Evolutionary conservation across 257 asterid species (phyloP), one percentile per base, ranked within the genome.

Genomic region (Solanum lycopersicoides): DNA sequence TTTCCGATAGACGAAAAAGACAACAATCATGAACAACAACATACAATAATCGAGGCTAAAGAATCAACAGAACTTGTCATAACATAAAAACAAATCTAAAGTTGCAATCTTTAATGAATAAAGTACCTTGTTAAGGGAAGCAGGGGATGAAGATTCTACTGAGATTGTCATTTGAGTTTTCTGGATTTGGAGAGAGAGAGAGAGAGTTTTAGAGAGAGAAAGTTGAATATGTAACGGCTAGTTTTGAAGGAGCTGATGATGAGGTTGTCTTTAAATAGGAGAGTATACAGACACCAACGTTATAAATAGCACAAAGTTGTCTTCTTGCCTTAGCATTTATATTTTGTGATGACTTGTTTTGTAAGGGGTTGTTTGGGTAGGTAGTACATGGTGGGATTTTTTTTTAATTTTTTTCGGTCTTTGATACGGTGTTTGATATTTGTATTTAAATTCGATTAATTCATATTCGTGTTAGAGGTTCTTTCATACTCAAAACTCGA

Each of bases 141-240:
- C 88, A 83, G 94, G 89, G 60, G 99, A 92, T 42, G 95, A 89
- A 86, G 97, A 96, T 90, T 93, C 96, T 28, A 92, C 68, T 56
- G 98, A 90, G 89, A 92, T 89, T 85, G 94, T 93, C 98, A 95
- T 96, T 89, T 85, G 90, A 91, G 93, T 86, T 89, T 85, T 83
- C 59, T 89, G 89, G 92, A 90, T 92, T 89, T 87, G 93, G 94
- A 89, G 92, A 94, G 93, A 89, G 93, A 90, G 93, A 89, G 93
- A 89, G 86, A 87, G 93, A 88, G 28, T 39, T 13, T 75, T 7
- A 86, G 60, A 42, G 34, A 50, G 50, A 42, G 60, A 65, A 80
- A 89, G 86, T 44, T 25, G 90, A 88, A 89, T 66, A 84, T 79
- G 92, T 88, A 96, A 95, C 99, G 99, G 98, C 95, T 96, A 95